A percentile compares a stretch with the other conserved stretches of the same genome.
Evolutionary conservation across 2,329 filamentous ascomycete species (phyloP).

Genomic region (Aspergillus alliaceus): DNA sequence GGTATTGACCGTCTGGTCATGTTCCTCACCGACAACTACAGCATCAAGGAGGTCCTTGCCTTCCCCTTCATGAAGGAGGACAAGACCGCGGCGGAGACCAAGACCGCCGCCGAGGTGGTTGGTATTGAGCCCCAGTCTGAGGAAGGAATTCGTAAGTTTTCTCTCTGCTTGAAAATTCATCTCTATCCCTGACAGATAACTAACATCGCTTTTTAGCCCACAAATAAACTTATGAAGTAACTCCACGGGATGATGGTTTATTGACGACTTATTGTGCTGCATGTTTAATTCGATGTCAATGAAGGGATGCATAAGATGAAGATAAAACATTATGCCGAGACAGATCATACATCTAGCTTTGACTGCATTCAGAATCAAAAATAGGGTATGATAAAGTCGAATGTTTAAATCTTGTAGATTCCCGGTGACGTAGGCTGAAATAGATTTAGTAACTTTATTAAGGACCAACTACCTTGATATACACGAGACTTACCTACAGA

Average conservation of each 20-base stretch:
- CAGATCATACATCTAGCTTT: background rate
- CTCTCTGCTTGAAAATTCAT: background rate
- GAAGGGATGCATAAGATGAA: constrained; percentile 24
- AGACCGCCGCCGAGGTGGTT: constrained; percentile 62
- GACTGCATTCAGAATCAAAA: background rate
- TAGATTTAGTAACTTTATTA: no score
- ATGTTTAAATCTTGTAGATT: background rate
- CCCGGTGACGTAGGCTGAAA: no score
- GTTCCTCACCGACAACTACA: constrained; percentile 95
- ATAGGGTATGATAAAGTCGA: background rate
- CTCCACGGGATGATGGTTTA: constrained; percentile 6
- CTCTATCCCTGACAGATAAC: constrained; percentile 17
- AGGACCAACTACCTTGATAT: no score
- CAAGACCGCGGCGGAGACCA: constrained; percentile 49
- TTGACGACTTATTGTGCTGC: constrained; percentile 21
- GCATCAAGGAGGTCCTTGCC: constrained; percentile 90
- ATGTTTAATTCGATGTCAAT: constrained; percentile 22
- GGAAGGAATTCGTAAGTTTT: constrained; percentile 57
- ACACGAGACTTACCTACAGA: no score
- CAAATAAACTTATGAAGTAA: constrained; percentile 32
- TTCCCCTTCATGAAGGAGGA: constrained; percentile 99
- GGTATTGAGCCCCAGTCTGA: constrained; percentile 59
- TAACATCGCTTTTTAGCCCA: constrained; percentile 28
- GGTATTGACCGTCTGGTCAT: constrained; percentile 92
- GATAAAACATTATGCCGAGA: constrained; percentile 2